Evolutionary conservation across 2,329 filamentous ascomycete species (phyloP).

Genomic region (Colletotrichum neosansevieriae): DNA sequence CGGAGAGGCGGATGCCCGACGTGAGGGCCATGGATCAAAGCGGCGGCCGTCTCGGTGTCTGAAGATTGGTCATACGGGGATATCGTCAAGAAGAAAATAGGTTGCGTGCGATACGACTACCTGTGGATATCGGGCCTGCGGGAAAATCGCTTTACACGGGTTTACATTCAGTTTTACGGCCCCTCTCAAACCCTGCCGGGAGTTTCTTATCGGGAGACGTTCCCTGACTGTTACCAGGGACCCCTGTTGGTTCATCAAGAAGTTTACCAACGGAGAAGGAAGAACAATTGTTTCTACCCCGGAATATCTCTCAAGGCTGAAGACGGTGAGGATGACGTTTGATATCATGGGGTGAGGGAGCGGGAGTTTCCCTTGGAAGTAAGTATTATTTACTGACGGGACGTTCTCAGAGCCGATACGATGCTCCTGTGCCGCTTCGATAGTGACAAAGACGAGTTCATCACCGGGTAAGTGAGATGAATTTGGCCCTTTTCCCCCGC

Average conservation of each 20-base stretch:
- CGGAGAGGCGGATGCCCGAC: conserved; percentile 77
- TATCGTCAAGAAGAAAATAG: too few species aligned
- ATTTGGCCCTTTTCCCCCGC: too few species aligned
- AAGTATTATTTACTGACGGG: background rate
- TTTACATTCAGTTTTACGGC: background rate
- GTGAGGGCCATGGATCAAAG: conserved; percentile 83
- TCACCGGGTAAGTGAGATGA: conserved; percentile 46
- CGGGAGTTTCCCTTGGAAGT: background rate
- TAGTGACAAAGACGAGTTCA: conserved; percentile 53
- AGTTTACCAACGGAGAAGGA: conserved; percentile 39
- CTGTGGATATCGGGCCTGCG: background rate
- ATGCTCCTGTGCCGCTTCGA: conserved; percentile 54
- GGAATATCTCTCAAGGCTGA: too few species aligned
- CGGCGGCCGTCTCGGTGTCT: conserved; percentile 68
- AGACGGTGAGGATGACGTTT: conserved; percentile 47
- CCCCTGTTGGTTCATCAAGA: too few species aligned
- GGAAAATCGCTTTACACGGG: conserved; percentile 5
- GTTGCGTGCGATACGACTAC: too few species aligned
- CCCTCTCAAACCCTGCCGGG: background rate
- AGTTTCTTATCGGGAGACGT: conserved; percentile 12
- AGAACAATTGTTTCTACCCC: conserved; percentile 27
- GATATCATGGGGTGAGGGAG: conserved; percentile 51
- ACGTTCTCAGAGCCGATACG: conserved; percentile 46
- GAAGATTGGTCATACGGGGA: conserved; percentile 46
- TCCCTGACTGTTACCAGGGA: conserved; percentile 10